Percentiles rank a stretch among this genome's conserved stretches.
phyloP scores from a whole-genome alignment of 179 eudicot genomes.

The Dionaea muscipula region DNA sequence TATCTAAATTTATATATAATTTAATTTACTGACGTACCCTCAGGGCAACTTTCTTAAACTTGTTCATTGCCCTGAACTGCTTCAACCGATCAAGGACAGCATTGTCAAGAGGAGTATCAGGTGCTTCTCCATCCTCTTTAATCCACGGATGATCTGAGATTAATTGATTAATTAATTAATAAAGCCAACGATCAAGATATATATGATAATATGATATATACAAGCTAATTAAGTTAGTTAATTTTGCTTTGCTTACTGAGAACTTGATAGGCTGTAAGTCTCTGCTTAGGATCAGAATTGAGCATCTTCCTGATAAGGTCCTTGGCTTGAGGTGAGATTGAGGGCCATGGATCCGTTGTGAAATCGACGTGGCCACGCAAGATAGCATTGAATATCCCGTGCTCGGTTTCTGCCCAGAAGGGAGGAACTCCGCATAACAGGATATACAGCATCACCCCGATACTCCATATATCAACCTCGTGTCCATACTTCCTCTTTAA shows the following conservation, averaged over 20 bases:
- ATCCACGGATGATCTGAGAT: conserved; percentile 71
- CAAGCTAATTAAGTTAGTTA: background rate
- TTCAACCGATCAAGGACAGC: conserved; percentile 55
- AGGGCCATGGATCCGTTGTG: conserved; percentile 66
- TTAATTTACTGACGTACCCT: no score
- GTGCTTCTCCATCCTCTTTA: conserved; percentile 81
- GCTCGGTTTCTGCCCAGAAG: conserved; percentile 52
- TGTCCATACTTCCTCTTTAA: conserved; percentile 51
- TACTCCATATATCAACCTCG: conserved; percentile 56
- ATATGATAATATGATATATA: background rate
- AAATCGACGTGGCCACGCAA: conserved; percentile 63
- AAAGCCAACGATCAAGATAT: background rate
- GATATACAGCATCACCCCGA: conserved; percentile 50
- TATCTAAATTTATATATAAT: no score
- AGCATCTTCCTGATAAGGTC: conserved; percentile 67
- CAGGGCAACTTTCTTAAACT: conserved; percentile 73
- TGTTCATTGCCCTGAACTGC: conserved; percentile 72
- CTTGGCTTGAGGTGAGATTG: conserved; percentile 53
- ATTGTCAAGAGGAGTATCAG: conserved; percentile 68
- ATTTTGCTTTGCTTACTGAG: conserved; percentile 38
- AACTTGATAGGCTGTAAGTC: conserved; percentile 59
- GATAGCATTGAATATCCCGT: conserved; percentile 70
- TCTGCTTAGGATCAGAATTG: conserved; percentile 57
- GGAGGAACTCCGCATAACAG: conserved; percentile 61
- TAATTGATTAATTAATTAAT: background rate